phyloP scores from a whole-genome alignment of 1,284 basidiomycete genomes.

The Tylopilus sp. region DNA sequence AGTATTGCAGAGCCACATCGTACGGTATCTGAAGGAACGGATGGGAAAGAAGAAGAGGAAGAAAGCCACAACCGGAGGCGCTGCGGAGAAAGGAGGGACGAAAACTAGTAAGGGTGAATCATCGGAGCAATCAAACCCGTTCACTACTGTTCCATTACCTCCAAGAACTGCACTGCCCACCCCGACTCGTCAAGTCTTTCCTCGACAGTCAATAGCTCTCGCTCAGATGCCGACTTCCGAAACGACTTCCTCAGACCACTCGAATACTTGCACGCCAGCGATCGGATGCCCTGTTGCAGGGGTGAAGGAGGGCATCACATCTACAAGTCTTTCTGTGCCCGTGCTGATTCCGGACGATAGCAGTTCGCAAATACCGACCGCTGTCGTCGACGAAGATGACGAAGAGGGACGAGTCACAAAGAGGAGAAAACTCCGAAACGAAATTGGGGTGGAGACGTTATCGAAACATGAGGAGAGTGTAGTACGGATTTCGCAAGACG shows the following conservation, averaged over 20 bases:
- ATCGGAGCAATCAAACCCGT: constrained; percentile 30
- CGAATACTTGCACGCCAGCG: constrained; percentile 13
- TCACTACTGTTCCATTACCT: constrained; percentile 40
- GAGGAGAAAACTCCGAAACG: constrained; percentile 39
- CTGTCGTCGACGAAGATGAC: constrained; percentile 55
- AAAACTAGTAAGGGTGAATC: constrained; percentile 9
- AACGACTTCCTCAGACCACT: neutral
- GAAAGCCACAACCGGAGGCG: constrained; percentile 9
- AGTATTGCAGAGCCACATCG: constrained; percentile 80
- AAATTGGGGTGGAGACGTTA: neutral
- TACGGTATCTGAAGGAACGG: constrained; percentile 79
- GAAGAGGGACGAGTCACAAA: constrained; percentile 52
- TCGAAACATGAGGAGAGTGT: neutral
- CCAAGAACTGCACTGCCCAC: constrained; percentile 23
- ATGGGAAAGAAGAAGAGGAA: constrained; percentile 40
- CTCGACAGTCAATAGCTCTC: neutral
- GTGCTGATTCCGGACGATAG: constrained; percentile 27
- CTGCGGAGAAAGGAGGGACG: constrained; percentile 13
- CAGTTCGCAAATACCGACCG: constrained; percentile 40
- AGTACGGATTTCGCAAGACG: constrained; percentile 7
- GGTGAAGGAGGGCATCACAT: constrained; percentile 19
- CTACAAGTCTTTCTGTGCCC: constrained; percentile 21
- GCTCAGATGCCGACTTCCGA: neutral
- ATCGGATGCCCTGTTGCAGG: constrained; percentile 5
- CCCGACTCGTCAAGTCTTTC: neutral